Conservation (phyloP, 345 rosid species). For the Cardamine occulta region DNA sequence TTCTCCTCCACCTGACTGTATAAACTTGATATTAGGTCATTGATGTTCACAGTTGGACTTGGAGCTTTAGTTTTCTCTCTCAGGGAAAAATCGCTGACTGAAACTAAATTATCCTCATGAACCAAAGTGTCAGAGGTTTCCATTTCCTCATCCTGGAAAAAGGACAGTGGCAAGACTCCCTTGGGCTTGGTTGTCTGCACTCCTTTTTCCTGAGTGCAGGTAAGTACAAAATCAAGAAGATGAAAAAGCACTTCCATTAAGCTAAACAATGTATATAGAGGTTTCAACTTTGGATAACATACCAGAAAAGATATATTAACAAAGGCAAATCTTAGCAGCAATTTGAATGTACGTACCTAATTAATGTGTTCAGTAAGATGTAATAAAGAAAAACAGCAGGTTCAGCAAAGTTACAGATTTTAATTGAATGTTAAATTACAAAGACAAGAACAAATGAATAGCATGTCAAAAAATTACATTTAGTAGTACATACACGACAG, state of each 20-base stretch:
- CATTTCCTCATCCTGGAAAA: slow-evolving; percentile 62
- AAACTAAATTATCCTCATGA: slow-evolving; percentile 49
- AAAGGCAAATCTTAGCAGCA: background rate
- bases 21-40: slow-evolving; percentile 78
- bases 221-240: slow-evolving; percentile 29
- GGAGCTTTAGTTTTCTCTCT: slow-evolving; percentile 45
- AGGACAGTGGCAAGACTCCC: slow-evolving; percentile 65
- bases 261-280: slow-evolving; percentile 19
- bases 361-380: background rate
- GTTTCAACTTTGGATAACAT: slow-evolving; percentile 9
- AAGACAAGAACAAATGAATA: background rate
- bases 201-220: slow-evolving; percentile 49
- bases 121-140: slow-evolving; percentile 51
- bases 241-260: slow-evolving; percentile 10
- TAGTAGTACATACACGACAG: slow-evolving; percentile 9
- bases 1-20: slow-evolving; percentile 65
- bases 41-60: slow-evolving; percentile 51
- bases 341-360: background rate
- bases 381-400: background rate
- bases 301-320: background rate
- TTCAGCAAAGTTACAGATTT: slow-evolving; percentile 18
- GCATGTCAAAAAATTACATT: slow-evolving; percentile 29
- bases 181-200: slow-evolving; percentile 45
- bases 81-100: slow-evolving; percentile 28
- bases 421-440: background rate